Percentiles rank a stretch among this genome's conserved stretches.
Conservation (phyloP, 352 stramenopile genomes). For the Phytophthora brassicae region DNA sequence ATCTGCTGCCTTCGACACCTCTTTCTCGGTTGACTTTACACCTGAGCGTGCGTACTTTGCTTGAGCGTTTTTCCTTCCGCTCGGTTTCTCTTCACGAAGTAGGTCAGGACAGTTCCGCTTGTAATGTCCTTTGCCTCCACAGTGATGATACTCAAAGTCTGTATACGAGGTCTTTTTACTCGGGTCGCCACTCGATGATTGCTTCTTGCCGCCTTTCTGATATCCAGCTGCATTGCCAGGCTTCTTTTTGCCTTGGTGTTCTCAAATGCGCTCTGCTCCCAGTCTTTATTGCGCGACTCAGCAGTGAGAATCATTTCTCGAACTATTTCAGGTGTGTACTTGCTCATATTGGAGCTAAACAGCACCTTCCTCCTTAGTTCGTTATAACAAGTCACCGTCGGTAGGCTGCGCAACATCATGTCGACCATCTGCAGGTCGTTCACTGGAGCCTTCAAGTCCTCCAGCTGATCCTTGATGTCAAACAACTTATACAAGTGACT, state of each 20-base stretch:
- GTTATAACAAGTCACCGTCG: slow-evolving; percentile 1
- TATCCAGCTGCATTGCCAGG: neutral
- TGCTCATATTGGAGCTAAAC: slow-evolving; percentile 15
- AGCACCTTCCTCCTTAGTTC: slow-evolving; percentile 10
- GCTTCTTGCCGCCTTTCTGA: neutral
- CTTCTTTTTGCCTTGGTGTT: neutral
- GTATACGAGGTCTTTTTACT: too few relatives aligned
- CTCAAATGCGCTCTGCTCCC: slow-evolving; percentile 7
- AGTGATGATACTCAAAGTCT: neutral
- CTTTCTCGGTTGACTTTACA: neutral
- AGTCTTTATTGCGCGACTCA: slow-evolving; percentile 6
- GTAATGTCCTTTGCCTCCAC: neutral
- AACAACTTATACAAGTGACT: too few relatives aligned
- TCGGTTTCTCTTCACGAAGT: neutral
- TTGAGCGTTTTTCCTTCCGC: neutral
- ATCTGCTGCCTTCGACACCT: neutral
- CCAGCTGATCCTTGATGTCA: slow-evolving; percentile 3
- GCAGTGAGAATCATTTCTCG: slow-evolving; percentile 14
- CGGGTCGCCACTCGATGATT: too few relatives aligned
- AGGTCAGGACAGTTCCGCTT: neutral
- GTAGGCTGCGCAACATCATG: slow-evolving; percentile 3
- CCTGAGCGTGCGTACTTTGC: slow-evolving; percentile 2
- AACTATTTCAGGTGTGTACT: slow-evolving; percentile 11
- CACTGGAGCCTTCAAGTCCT: neutral
- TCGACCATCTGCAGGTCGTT: slow-evolving; percentile 16